A percentile compares a stretch with the other conserved stretches of the same genome.
These are phyloP conservation scores for Leccinellum luteum DNA, from an alignment of 768 basidiomycete genomes.

Conservation along the genomic window DNA sequence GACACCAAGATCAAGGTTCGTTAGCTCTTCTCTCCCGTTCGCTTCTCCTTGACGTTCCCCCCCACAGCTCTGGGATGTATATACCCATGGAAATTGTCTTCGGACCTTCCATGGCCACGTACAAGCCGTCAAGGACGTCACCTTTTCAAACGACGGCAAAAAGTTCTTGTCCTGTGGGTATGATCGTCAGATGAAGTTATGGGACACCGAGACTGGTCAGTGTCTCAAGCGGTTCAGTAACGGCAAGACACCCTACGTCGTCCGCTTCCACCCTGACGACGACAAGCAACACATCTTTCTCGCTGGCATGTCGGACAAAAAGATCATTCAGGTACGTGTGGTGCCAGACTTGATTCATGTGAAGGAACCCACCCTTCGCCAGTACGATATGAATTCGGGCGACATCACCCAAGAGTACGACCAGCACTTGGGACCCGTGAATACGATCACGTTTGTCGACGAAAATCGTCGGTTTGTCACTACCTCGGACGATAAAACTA, in stretches of 20 bases:
- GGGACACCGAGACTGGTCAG: constrained; percentile 99
- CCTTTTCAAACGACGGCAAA: constrained; percentile 91
- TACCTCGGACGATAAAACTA: constrained; percentile 98
- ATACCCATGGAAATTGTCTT: constrained; percentile 93
- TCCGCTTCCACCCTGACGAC: constrained; percentile 93
- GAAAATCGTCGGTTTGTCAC: constrained; percentile 97
- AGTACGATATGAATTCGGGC: constrained; percentile 95
- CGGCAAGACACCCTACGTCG: constrained; percentile 95
- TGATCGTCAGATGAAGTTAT: constrained; percentile 97
- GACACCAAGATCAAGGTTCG: constrained; percentile 96
- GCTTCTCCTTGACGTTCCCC: constrained; percentile 2
- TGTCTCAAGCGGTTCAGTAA: constrained; percentile 96
- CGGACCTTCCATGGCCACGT: constrained; percentile 97
- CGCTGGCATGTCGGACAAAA: constrained; percentile 99
- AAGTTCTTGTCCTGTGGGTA: constrained; percentile 91
- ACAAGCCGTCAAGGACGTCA: constrained; percentile 94
- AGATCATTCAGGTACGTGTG: constrained; percentile 85
- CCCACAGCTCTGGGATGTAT: constrained; percentile 94
- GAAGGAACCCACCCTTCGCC: constrained; percentile 1
- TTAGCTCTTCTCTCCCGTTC: neutral
- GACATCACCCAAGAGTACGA: constrained; percentile 99
- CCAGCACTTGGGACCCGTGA: constrained; percentile 96
- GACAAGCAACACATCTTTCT: constrained; percentile 96
- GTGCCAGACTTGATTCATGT: neutral
- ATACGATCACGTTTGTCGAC: constrained; percentile 98